Evolutionary conservation across 176 grass and related monocot genomes (phyloP).

Genomic region (Oryza meyeriana): DNA sequence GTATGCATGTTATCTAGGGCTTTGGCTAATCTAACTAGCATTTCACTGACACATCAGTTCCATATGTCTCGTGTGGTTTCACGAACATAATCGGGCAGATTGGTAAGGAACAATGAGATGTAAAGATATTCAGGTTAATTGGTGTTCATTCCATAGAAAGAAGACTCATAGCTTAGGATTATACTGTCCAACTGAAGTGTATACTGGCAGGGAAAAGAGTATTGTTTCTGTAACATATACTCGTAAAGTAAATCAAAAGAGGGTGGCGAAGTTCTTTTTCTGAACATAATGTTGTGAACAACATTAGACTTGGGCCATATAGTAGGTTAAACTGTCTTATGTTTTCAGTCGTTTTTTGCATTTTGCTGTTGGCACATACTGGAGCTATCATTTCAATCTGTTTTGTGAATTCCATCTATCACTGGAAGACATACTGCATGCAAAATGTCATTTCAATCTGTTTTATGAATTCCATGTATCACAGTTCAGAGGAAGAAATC

Average conservation of each 20-base stretch:
- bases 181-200: neutral
- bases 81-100: neutral
- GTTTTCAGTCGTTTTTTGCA: neutral
- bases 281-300: neutral
- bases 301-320: neutral
- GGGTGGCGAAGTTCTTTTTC: neutral
- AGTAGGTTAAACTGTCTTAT: neutral
- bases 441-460: neutral
- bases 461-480: neutral
- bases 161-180: neutral
- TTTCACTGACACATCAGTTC: slow-evolving; percentile 26
- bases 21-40: slow-evolving; percentile 24
- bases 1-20: neutral
- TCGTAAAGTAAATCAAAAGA: neutral
- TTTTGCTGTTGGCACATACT: neutral
- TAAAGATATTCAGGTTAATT: neutral
- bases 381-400: neutral
- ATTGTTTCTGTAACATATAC: slow-evolving; percentile 13
- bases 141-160: neutral
- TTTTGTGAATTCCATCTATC: neutral
- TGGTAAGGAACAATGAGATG: neutral
- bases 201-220: slow-evolving; percentile 6
- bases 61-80: slow-evolving; percentile 1
- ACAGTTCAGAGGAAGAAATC: neutral
- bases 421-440: neutral